Evolutionary conservation across 2,329 filamentous ascomycete genomes (phyloP), one percentile per base, ranked within the genome.

Genomic region (Malbranchea zuffiana): DNA sequence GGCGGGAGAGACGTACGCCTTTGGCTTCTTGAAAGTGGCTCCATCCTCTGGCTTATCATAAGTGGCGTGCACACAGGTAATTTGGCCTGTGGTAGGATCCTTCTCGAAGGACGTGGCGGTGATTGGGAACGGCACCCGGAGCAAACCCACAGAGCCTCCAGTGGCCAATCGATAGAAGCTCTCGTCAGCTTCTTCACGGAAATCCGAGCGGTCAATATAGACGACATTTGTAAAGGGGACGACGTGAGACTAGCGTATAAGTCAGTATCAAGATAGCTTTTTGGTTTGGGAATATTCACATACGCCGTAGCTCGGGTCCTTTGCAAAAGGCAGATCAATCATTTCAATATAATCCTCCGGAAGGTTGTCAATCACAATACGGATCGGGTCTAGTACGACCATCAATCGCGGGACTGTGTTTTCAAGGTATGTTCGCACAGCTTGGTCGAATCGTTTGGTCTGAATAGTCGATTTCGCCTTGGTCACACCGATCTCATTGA

Each of bases 401-500:
- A 88, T 87, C 6, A 93, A 68, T 17, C 85, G 75, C 2, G 85
- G 85, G 0, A 92, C 84, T 0, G 82, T 86, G 32, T 74, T 73
- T 57, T 93, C 86, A 13, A 94, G 76, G 53, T 92, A 88, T 45
- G 77, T 77, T n/a, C 86, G 75, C 39, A 93, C 75, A 0, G 77
- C 78, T 50, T 86, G 75, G 53, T 93, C 86, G 41, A 93, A 82
- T 11, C 80, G 76, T 35, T 71, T 63, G 28, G 82, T 76, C 54
- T 86, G 76, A 47, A 90, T 90, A 44, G 81, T 75, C 1, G 80
- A 80, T 35, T 75, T 74, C 24, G 78, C 71, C 16, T 84, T 87
- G 0, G 85, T 90, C 21, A 93, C 84, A 21, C 85, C 85, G 13
- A 92, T 74, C 60, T 92, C 84, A 46, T 83, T 82, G 34, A 92